Conservation (phyloP, 2,329 filamentous ascomycete species). For the Colletotrichum eremochloae region DNA sequence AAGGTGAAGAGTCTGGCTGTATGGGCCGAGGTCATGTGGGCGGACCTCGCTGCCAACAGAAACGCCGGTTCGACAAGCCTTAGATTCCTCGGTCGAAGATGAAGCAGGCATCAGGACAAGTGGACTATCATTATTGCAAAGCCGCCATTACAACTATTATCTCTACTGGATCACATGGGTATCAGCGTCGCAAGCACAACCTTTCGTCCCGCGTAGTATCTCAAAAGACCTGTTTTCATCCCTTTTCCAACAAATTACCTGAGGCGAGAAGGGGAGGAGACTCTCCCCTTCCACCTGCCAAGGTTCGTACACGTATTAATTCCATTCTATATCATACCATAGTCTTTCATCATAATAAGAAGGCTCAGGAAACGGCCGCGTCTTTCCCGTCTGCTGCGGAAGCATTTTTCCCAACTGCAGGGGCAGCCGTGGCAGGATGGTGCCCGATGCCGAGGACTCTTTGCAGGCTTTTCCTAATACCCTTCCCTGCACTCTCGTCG, state of each 20-base stretch:
- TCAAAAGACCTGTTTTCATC: background rate
- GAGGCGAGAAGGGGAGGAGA: background rate
- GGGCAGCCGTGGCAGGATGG: conserved; percentile 16
- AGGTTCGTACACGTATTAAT: conserved; percentile 8
- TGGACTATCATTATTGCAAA: background rate
- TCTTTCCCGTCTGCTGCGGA: conserved; percentile 14
- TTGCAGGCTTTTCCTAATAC: conserved; percentile 61
- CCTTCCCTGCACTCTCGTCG: conserved; percentile 53
- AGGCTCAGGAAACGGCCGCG: conserved; percentile 4
- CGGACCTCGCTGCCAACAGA: no score
- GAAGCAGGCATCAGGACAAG: no score
- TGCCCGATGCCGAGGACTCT: conserved; percentile 59
- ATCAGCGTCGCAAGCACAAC: conserved; percentile 13
- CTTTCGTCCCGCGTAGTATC: background rate
- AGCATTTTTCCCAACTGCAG: conserved; percentile 16
- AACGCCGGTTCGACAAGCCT: no score
- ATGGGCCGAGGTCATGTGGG: no score
- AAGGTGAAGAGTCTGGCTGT: no score
- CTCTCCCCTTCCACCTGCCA: background rate
- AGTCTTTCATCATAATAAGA: conserved; percentile 8
- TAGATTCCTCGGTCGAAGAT: no score
- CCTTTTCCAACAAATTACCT: background rate
- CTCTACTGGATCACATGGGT: conserved; percentile 10
- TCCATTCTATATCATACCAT: conserved; percentile 18
- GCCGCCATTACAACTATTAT: background rate